These are phyloP conservation scores for Bretschneidera sinensis DNA, from an alignment of 345 rosid species.

Conservation along the genomic window DNA sequence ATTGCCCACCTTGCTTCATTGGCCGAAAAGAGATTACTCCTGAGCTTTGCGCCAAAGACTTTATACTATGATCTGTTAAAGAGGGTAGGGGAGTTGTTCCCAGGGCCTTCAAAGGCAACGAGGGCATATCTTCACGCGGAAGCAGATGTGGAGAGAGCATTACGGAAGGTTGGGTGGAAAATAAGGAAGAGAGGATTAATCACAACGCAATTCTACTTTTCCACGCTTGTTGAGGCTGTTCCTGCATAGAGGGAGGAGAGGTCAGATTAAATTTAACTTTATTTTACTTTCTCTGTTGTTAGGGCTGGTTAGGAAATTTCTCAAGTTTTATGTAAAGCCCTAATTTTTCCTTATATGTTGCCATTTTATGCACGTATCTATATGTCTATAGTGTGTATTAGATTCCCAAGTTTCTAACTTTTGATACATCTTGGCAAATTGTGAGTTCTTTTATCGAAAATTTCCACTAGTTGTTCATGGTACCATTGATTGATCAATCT, in stretches of 20 bases:
- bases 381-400: conserved; percentile 9
- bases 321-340: conserved; percentile 12
- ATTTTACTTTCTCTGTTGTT: neutral
- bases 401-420: conserved; percentile 12
- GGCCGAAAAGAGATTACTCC: conserved; percentile 67
- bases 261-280: conserved; percentile 19
- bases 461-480: no score
- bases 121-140: conserved; percentile 90
- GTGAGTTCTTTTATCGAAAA: neutral
- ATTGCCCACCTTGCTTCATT: conserved; percentile 89
- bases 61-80: conserved; percentile 74
- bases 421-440: conserved; percentile 2
- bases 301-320: conserved; percentile 2
- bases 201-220: conserved; percentile 79
- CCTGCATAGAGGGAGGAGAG: conserved; percentile 38
- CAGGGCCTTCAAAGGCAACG: conserved; percentile 96
- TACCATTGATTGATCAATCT: no score
- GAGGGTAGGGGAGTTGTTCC: conserved; percentile 89
- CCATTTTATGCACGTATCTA: neutral
- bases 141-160: conserved; percentile 80
- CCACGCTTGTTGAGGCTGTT: conserved; percentile 81
- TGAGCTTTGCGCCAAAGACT: conserved; percentile 94
- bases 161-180: conserved; percentile 87
- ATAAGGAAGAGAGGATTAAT: conserved; percentile 72
- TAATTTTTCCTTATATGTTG: conserved; percentile 5